These are phyloP conservation scores for Neurospora africana DNA, from an alignment of 495 filamentous ascomycete species.

Conservation along the genomic window DNA sequence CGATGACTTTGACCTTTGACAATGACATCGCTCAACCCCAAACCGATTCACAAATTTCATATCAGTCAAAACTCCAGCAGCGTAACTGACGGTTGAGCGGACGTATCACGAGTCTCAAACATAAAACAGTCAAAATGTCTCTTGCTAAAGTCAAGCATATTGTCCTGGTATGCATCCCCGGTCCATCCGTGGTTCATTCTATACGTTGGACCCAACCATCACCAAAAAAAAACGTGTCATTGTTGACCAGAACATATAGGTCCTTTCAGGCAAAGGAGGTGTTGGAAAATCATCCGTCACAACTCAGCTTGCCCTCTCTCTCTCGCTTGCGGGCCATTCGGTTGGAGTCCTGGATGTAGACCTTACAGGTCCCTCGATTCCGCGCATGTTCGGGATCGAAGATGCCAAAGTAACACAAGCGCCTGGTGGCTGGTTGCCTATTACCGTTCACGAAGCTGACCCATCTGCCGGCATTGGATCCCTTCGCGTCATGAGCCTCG, in stretches of 20 bases:
- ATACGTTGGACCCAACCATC: slow-evolving; percentile 4
- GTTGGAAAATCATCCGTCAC: slow-evolving; percentile 97
- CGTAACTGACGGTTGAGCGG: not conserved
- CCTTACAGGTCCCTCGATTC: slow-evolving; percentile 91
- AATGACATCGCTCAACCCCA: not conserved
- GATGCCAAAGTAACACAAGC: slow-evolving; percentile 81
- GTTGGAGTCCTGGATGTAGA: slow-evolving; percentile 96
- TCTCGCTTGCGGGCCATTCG: slow-evolving; percentile 70
- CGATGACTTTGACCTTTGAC: not conserved
- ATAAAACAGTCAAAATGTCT: slow-evolving; percentile 32
- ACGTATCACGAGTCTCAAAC: not conserved
- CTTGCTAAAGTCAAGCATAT: slow-evolving; percentile 50
- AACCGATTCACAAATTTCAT: not conserved
- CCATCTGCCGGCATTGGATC: slow-evolving; percentile 43
- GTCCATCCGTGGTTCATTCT: not conserved
- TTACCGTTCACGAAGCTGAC: slow-evolving; percentile 58
- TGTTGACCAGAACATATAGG: slow-evolving; percentile 25
- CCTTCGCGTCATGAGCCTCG: slow-evolving; percentile 84
- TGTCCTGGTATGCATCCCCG: slow-evolving; percentile 37
- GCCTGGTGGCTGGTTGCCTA: slow-evolving; percentile 80
- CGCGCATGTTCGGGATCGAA: slow-evolving; percentile 84
- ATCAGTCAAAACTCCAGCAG: not conserved
- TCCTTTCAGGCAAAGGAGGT: slow-evolving; percentile 95
- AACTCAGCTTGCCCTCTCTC: slow-evolving; percentile 84
- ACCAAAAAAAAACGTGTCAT: slow-evolving; percentile 5